Evolutionary conservation across 192 early-diverging fungal species (phyloP).

Genomic region (Backusella sp.): DNA sequence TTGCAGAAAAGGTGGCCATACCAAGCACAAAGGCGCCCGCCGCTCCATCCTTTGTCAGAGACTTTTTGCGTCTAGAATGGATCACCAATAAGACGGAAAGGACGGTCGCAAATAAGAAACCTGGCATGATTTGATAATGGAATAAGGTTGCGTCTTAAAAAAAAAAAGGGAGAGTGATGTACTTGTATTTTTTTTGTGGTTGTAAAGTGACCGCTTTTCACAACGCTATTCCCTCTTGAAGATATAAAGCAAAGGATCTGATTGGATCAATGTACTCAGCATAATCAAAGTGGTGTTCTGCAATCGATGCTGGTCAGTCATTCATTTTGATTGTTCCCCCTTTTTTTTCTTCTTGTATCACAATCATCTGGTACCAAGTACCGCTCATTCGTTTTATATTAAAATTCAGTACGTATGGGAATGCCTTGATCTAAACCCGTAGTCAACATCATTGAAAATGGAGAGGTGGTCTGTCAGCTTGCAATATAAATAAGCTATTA

Average conservation of each 20-base stretch:
- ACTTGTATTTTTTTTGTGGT: no score
- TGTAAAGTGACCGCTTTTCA: not conserved
- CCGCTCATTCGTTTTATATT: no score
- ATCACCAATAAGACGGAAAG: constrained; percentile 49
- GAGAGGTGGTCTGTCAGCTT: no score
- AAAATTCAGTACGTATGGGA: no score
- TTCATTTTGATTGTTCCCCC: no score
- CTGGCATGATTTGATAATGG: constrained; percentile 15
- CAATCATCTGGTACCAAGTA: no score
- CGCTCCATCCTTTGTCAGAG: constrained; percentile 69
- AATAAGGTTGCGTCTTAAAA: not conserved
- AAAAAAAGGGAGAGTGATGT: not conserved
- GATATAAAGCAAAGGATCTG: not conserved
- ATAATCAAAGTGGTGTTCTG: not conserved
- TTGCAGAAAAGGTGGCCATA: constrained; percentile 69
- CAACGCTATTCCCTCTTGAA: no score
- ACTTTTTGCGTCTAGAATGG: constrained; percentile 66
- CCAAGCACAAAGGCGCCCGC: constrained; percentile 72
- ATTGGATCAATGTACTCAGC: not conserved
- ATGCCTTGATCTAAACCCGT: no score
- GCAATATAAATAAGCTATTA: no score
- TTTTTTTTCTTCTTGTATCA: not conserved
- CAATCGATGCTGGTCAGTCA: no score
- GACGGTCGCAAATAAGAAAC: constrained; percentile 45
- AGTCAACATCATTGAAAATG: no score